phyloP scores from a whole-genome alignment of 192 early-diverging fungal species.

The Entomortierella lignicola region DNA sequence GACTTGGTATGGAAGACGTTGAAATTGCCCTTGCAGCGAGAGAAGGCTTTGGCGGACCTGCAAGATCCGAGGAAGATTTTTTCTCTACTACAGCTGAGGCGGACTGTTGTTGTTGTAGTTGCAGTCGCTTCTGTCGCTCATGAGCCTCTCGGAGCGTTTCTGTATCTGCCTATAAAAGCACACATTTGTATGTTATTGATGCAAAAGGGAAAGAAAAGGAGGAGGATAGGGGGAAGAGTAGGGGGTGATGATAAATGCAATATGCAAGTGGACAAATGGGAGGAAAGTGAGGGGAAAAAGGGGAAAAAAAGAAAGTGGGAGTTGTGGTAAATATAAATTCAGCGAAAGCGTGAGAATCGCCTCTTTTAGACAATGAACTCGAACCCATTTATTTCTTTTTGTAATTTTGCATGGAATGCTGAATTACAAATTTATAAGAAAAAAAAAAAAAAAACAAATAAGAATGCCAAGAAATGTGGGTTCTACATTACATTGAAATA shows the following conservation, averaged over 20 bases:
- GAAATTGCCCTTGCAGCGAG: conserved; percentile 20
- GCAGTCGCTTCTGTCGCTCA: conserved; percentile 28
- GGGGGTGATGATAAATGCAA: not conserved
- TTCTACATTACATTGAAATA: no score
- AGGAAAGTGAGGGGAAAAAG: no score
- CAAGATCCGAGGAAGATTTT: not conserved
- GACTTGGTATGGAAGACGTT: conserved; percentile 20
- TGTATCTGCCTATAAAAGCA: conserved; percentile 25
- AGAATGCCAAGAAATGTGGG: no score
- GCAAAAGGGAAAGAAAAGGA: not conserved
- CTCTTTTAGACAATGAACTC: not conserved
- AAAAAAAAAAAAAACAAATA: not conserved
- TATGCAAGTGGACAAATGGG: no score
- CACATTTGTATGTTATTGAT: not conserved
- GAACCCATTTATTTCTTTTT: no score
- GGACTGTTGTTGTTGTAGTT: conserved; percentile 22
- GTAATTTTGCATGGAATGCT: not conserved
- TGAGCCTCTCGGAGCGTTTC: conserved; percentile 42
- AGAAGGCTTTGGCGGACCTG: not conserved
- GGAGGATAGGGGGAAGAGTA: not conserved
- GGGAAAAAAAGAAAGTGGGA: not conserved
- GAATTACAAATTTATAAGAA: not conserved
- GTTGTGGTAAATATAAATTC: not conserved
- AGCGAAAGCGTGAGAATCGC: not conserved
- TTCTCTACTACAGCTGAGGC: not conserved